Evolutionary conservation across 1,139 yeast genomes (phyloP), one percentile per base, ranked within the genome.

Genomic region (Lodderomyces elongisporus): DNA sequence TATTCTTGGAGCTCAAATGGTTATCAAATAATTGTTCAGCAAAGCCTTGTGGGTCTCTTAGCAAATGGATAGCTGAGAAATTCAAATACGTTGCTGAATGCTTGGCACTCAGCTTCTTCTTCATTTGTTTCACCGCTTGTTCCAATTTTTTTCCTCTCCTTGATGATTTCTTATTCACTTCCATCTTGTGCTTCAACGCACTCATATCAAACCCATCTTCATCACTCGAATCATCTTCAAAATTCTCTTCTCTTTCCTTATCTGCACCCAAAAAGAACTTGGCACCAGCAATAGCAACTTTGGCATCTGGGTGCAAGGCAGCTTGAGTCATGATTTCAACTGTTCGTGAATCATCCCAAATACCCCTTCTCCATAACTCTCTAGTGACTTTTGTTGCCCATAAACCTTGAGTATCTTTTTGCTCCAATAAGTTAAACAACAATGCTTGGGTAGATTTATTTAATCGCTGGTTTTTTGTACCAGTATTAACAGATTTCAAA

Each of bases 241-340:
- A 70, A 25, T 79, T 78, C 40, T 85, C 95, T 43, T 88, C 96
- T 62, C 96, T 77, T 60, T 91, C 97, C 51, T 82, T 84, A 54
- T 91, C 98, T 17, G 96, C 96, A 42, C 96, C 96, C 37, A 91
- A 63, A 60, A 91, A 91, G 60, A 91, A 91, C 49, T 78, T 69
- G 23, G 87, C 93, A 38, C 96, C 98, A 2, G 96, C 85, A 39
- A 82, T 66, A 9, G 95, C 85, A 34, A 91, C 94, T 60, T 91
- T 91, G 10, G 79, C 73, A 48, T 89, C 95, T 8, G 84, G 78
- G 52, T 88, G 96, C 40, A 85, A 60, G 2, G 96, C 88, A 1
- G 97, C 96, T 50, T 87, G 94, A 2, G 95, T 83, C 97, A 93
- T 89, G 49, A 91, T 78, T 58, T 91, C 98, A 16, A 91, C 95